phyloP scores from a whole-genome alignment of 1,284 basidiomycete species.

The Microbotryum lychnidis-dioicae region DNA sequence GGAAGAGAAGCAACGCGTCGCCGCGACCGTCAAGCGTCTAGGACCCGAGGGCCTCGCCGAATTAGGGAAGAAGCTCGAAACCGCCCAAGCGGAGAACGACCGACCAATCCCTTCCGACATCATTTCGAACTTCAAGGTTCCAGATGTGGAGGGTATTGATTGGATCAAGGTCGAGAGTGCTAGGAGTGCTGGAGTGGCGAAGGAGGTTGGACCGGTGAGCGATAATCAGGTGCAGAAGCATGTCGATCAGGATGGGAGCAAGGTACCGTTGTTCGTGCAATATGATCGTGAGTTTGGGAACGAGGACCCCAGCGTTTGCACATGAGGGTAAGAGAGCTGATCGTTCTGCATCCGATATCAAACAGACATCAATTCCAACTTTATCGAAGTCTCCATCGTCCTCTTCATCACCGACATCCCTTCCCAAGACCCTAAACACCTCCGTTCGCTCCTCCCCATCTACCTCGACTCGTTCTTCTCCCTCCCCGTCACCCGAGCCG shows the following conservation, averaged over 20 bases:
- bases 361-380: conserved; percentile 62
- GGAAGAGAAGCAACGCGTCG: conserved; percentile 71
- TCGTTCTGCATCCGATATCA: not conserved
- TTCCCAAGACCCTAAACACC: conserved; percentile 50
- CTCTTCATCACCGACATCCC: conserved; percentile 68
- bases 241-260: conserved; percentile 59
- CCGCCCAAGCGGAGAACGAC: conserved; percentile 81
- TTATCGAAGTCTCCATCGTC: conserved; percentile 61
- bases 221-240: conserved; percentile 51
- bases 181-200: conserved; percentile 33
- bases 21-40: conserved; percentile 58
- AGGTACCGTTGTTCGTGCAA: conserved; percentile 80
- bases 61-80: conserved; percentile 61
- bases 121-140: conserved; percentile 75
- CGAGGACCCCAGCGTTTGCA: not conserved
- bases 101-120: conserved; percentile 67
- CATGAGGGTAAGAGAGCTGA: not conserved
- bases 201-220: conserved; percentile 30
- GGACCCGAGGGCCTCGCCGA: conserved; percentile 73
- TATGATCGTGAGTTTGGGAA: conserved; percentile 49
- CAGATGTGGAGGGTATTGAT: conserved; percentile 76
- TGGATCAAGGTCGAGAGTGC: conserved; percentile 87
- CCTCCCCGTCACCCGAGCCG: conserved; percentile 64
- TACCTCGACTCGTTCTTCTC: conserved; percentile 84
- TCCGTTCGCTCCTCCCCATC: conserved; percentile 49